phyloP scores from a whole-genome alignment of 2,329 filamentous ascomycete genomes.

The Ambrosiella cleistominuta region DNA sequence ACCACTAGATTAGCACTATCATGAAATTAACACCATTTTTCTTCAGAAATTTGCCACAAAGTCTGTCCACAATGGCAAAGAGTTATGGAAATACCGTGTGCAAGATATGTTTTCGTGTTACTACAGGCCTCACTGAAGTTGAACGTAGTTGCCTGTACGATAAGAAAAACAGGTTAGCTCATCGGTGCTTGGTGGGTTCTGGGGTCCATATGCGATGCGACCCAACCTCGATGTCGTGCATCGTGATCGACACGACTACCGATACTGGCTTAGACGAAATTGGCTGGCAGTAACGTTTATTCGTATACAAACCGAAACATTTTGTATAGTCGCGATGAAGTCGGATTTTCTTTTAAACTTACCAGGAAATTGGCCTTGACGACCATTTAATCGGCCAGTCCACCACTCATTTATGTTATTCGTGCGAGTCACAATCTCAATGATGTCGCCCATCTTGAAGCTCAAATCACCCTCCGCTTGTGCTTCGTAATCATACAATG shows the following conservation, averaged over 20 bases:
- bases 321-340: no score
- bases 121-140: background rate
- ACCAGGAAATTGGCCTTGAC: slow-evolving; percentile 91
- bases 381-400: slow-evolving; percentile 63
- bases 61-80: no score
- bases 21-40: no score
- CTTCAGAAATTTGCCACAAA: no score
- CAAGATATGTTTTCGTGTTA: background rate
- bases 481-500: slow-evolving; percentile 89
- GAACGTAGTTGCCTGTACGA: slow-evolving; percentile 6
- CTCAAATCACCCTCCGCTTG: slow-evolving; percentile 88
- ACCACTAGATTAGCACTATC: no score
- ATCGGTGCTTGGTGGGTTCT: background rate
- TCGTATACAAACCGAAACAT: no score
- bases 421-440: slow-evolving; percentile 74
- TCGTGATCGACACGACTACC: background rate
- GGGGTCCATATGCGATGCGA: background rate
- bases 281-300: background rate
- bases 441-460: slow-evolving; percentile 73
- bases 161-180: slow-evolving; percentile 3
- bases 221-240: background rate
- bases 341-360: slow-evolving; percentile 19
- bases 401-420: slow-evolving; percentile 95
- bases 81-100: background rate
- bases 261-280: background rate